phyloP scores from a whole-genome alignment of 331 rosid genomes.

The Acacia concinna region DNA sequence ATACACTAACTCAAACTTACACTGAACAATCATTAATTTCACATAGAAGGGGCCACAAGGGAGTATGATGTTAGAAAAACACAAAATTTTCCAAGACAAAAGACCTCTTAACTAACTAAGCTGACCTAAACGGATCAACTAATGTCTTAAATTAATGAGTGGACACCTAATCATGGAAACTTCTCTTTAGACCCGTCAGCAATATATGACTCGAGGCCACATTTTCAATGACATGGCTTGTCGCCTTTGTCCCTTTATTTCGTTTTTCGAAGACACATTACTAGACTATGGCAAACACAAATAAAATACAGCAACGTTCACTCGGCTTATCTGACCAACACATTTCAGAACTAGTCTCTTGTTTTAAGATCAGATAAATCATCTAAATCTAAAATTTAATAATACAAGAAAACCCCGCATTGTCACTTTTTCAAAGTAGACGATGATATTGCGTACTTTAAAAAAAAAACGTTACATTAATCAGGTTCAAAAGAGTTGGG shows the following conservation, averaged over 20 bases:
- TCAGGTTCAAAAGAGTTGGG: neutral
- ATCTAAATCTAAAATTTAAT: neutral
- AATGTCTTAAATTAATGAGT: constrained; percentile 1
- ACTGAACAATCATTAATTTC: too few species aligned
- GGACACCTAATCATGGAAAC: constrained; percentile 18
- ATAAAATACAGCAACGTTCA: neutral
- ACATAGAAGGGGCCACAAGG: neutral
- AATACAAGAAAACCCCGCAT: neutral
- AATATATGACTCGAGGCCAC: neutral
- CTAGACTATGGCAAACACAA: neutral
- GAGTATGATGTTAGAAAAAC: neutral
- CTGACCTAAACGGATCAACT: neutral
- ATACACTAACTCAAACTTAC: too few species aligned
- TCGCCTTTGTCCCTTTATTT: neutral
- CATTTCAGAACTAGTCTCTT: neutral
- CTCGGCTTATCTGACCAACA: neutral
- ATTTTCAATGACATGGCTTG: neutral
- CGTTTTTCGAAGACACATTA: neutral
- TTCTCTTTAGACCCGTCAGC: neutral
- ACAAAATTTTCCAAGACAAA: constrained; percentile 16
- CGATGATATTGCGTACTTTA: too few species aligned
- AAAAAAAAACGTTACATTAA: neutral
- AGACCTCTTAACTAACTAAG: constrained; percentile 4
- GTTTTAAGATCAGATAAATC: neutral
- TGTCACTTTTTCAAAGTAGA: too few species aligned